These are phyloP conservation scores for Volvox carteri DNA, from an alignment of 163 green algal species.

Conservation along the genomic window DNA sequence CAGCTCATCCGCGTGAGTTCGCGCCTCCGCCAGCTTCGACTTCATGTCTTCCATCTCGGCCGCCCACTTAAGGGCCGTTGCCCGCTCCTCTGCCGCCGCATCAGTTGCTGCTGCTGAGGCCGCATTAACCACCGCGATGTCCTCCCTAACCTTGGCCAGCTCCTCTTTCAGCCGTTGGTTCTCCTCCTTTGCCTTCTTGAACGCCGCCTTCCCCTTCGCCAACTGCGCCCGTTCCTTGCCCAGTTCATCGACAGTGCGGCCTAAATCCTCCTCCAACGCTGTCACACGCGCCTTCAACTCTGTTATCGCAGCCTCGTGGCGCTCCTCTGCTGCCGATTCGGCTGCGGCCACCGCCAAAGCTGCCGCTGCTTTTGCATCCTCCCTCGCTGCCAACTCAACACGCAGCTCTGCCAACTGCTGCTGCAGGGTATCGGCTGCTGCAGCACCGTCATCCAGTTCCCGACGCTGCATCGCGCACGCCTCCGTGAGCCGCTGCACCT, in stretches of 20 bases:
- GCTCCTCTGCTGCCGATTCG: neutral
- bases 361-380: neutral
- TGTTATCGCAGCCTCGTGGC: neutral
- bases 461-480: neutral
- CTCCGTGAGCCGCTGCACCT: neutral
- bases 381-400: conserved; percentile 8
- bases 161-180: conserved; percentile 45
- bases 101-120: neutral
- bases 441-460: neutral
- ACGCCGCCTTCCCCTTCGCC: conserved; percentile 52
- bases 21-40: too few species aligned
- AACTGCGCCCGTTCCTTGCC: conserved; percentile 2
- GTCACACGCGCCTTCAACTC: neutral
- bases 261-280: conserved; percentile 35
- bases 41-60: too few species aligned
- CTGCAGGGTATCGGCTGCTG: neutral
- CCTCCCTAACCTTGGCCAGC: neutral
- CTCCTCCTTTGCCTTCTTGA: conserved; percentile 54
- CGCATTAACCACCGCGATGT: neutral
- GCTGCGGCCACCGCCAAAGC: neutral
- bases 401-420: conserved; percentile 8
- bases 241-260: neutral
- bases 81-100: neutral
- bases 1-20: too few species aligned
- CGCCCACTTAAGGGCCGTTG: neutral